Evolutionary conservation across 2,329 filamentous ascomycete species (phyloP), one percentile per base, ranked within the genome.

Genomic region (Sclerotinia minor): DNA sequence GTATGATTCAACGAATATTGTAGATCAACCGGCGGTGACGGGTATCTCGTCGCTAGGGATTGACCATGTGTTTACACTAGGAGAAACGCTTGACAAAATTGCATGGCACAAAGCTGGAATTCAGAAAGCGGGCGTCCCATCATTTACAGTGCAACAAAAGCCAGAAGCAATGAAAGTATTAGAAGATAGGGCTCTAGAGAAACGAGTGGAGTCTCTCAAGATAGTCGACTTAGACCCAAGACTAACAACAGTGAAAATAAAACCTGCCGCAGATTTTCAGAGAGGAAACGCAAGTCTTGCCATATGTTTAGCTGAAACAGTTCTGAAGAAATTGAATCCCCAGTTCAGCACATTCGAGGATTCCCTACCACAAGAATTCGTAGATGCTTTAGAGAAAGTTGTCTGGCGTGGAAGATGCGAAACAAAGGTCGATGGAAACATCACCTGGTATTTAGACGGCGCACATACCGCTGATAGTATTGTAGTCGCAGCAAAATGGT

Each of bases 381-480:
- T 87, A 32, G 82, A 85, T 19, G 95, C 93, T 0, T 81, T 99
- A 1, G 88, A 94, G 76, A 80, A 86, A 72, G 90, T 92, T 2
- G 85, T 87, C 3, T 91, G 93, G 81, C 85, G 92, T 52, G 95
- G 94, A 5, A 85, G 95, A 57, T 97, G 94, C 76, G 86, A 89
- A 72, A 80, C 83, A 52, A 86, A 84, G 73, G 72, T 78, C 4
- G 84, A 87, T 69, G 82, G 81, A 3, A 81, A 83, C 21, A 81
- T 96, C 6, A 83, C 83, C 21, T 99, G 94, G 94, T 90, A 94
- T 75, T 86, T 99, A 26, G 95, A 99, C 76, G 94, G 95, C 11
- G 95, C 93, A 2, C 95, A 99, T 79, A 99, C 94, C 0, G 83
- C 90, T 4, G 94, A 98, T 76, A 97, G 93, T 76, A 89, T 99